Conservation (phyloP, 768 basidiomycete species). For the Russula virescens region DNA sequence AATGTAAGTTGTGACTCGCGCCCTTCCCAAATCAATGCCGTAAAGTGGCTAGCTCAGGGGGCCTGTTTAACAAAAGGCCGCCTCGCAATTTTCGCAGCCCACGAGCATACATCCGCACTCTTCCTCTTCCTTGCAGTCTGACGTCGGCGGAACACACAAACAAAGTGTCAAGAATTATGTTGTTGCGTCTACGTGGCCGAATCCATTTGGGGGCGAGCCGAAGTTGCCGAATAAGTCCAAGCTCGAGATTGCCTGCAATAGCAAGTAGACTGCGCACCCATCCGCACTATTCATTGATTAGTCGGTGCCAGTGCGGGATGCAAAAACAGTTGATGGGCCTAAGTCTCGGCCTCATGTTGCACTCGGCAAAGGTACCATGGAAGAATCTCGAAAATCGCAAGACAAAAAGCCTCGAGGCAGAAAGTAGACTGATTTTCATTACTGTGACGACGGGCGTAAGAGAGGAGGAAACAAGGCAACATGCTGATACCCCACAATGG, state of each 20-base stretch:
- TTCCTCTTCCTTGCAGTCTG: neutral
- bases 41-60: neutral
- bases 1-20: neutral
- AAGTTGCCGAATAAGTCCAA: neutral
- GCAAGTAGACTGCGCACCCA: neutral
- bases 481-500: no score
- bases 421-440: neutral
- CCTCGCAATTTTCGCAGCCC: neutral
- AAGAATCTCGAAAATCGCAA: neutral
- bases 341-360: neutral
- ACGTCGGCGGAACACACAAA: neutral
- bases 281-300: neutral
- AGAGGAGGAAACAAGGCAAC: neutral
- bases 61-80: neutral
- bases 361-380: neutral
- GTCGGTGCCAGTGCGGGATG: neutral
- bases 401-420: constrained; percentile 4
- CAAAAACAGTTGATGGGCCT: neutral
- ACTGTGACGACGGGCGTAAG: neutral
- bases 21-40: neutral
- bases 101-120: neutral
- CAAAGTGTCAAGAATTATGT: neutral
- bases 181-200: neutral
- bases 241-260: no score
- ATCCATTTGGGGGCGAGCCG: neutral